phyloP scores from a whole-genome alignment of 2,329 filamentous ascomycete species.

The Lecanosticta acicola region DNA sequence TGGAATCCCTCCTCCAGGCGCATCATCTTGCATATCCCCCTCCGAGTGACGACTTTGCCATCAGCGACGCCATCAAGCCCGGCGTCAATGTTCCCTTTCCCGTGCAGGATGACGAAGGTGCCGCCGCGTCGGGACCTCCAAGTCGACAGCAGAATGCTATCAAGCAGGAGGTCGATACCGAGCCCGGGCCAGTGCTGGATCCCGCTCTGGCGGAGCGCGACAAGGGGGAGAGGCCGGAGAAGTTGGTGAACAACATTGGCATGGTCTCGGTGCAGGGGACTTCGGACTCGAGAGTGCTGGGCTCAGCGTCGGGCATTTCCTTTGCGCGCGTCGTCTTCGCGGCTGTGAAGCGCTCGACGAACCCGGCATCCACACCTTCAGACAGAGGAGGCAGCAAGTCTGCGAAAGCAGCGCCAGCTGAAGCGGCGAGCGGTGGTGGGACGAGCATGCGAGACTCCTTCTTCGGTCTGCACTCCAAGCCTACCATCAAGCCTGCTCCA shows the following conservation, averaged over 20 bases:
- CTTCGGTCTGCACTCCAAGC: slow-evolving; percentile 90
- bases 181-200: too few species aligned
- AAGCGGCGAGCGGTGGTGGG: slow-evolving; percentile 48
- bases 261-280: slow-evolving; percentile 73
- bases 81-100: slow-evolving; percentile 34
- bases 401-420: slow-evolving; percentile 42
- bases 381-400: slow-evolving; percentile 41
- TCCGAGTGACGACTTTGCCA: slow-evolving; percentile 57
- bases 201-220: slow-evolving; percentile 38
- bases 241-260: slow-evolving; percentile 62
- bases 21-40: slow-evolving; percentile 68
- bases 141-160: slow-evolving; percentile 6
- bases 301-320: slow-evolving; percentile 83
- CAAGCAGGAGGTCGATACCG: slow-evolving; percentile 1
- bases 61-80: slow-evolving; percentile 33
- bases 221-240: slow-evolving; percentile 58
- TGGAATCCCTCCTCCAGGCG: slow-evolving; percentile 67
- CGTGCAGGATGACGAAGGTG: slow-evolving; percentile 19
- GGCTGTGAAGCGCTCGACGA: slow-evolving; percentile 73
- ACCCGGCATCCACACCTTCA: slow-evolving; percentile 50
- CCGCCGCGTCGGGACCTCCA: too few species aligned
- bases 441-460: slow-evolving; percentile 93
- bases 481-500: slow-evolving; percentile 74
- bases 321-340: slow-evolving; percentile 93
- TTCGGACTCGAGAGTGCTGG: slow-evolving; percentile 73